Evolutionary conservation across 1,284 basidiomycete genomes (phyloP), one percentile per base, ranked within the genome.

Genomic region (Singerocomus inundabilis): DNA sequence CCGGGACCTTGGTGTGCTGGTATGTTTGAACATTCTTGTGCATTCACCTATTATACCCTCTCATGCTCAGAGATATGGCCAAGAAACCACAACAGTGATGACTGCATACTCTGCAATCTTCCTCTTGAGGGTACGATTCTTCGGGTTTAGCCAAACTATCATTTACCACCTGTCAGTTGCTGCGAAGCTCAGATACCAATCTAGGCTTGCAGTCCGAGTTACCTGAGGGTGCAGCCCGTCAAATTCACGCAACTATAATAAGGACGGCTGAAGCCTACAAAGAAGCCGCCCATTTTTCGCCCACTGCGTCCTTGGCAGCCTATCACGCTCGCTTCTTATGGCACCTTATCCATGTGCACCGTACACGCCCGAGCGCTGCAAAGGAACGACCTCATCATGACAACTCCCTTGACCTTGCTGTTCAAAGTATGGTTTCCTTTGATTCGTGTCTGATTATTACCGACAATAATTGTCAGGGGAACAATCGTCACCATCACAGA

Each of bases 71-170:
- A 83, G 84, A 46, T 91, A 91, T 58, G 80, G 85, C 9, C 89
- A 91, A 70, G 89, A 91, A 61, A 83, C 85, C 5, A 81, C 88
- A 52, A 84, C 85, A 5, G 79, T 87, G 39, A 91, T 91, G 88
- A 86, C 85, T 13, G 89, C 88, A 15, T 91, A 91, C 61, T 81
- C 84, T 49, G 87, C 88, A 18, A 82, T 91, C 34, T 84, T 88
- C 63, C 69, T 91, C 48, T 70, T 91, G 49, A 84, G 77, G 74
- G 88, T 88, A 63, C 37, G 71, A 60, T 47, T 29, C 31, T 50
- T 29, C 51, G 30, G 11, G 15, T 30, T 36, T 24, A 36, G 21
- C 32, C 12, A 43, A 35, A 31, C 38, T 4, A 29, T 33, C 36
- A 21, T 39, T 70, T 41, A 66, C 32, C 6, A 2, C 28, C 26